A percentile compares a stretch with the other conserved stretches of the same genome.
phyloP scores from a whole-genome alignment of 805 yeast genomes.

The Barnettozyma populi region DNA sequence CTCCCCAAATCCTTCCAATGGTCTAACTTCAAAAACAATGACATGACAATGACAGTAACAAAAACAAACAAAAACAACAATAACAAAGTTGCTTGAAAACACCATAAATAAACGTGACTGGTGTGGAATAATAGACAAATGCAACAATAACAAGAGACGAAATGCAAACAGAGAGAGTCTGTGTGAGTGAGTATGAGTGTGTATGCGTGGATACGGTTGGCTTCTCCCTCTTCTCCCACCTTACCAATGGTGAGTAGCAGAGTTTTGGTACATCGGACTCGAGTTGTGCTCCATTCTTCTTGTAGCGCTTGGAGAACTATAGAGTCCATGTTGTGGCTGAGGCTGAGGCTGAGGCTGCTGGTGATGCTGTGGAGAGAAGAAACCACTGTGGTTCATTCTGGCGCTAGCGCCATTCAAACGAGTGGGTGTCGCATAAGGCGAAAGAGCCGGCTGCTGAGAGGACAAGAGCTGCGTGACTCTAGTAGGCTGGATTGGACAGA shows the following conservation, averaged over 20 bases:
- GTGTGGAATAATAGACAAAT: not conserved
- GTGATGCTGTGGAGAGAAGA: constrained; percentile 15
- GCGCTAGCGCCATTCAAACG: constrained; percentile 12
- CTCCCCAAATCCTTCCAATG: not conserved
- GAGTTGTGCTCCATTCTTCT: constrained; percentile 17
- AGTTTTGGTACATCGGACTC: constrained; percentile 4
- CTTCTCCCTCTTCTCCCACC: not conserved
- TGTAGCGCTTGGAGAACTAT: constrained; percentile 14
- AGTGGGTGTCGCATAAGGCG: constrained; percentile 22
- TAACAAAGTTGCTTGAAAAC: not conserved
- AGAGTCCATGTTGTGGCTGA: constrained; percentile 5
- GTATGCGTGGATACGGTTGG: not conserved
- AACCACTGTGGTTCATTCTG: constrained; percentile 11
- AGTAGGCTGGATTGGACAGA: constrained; percentile 41
- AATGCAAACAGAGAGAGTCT: not conserved
- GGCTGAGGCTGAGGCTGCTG: not conserved
- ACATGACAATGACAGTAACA: not conserved
- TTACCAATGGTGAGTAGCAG: constrained; percentile 1
- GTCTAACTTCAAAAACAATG: not conserved
- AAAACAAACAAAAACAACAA: not conserved
- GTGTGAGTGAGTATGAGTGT: not conserved
- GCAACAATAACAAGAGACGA: not conserved
- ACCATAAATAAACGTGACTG: not conserved
- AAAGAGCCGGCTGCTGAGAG: constrained; percentile 2
- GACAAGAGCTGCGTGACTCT: not conserved